Percentiles rank a stretch among this genome's conserved stretches.
Evolutionary conservation across 805 yeast species (phyloP).

Genomic region (Danielia reshetovae): DNA sequence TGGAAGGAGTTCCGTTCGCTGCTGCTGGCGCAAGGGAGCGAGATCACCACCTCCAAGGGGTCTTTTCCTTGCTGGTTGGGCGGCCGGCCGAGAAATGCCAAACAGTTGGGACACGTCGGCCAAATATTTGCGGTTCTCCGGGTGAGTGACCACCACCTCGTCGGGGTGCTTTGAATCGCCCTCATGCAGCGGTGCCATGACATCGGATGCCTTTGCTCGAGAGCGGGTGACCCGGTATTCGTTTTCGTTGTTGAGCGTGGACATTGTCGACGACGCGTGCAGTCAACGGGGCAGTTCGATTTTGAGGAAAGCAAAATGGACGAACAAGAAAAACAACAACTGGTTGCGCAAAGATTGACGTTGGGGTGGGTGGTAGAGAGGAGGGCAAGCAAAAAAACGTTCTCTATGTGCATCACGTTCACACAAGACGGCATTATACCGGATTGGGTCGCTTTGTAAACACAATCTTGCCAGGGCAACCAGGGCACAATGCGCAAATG

Average conservation of each 20-base stretch:
- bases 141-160: conserved; percentile 1
- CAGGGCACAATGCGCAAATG: too few relatives aligned
- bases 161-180: neutral
- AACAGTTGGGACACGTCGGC: conserved; percentile 39
- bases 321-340: too few relatives aligned
- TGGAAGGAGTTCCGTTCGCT: conserved; percentile 3
- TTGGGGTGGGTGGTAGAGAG: too few relatives aligned
- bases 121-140: conserved; percentile 18
- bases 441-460: conserved; percentile 1
- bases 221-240: conserved; percentile 34
- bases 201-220: conserved; percentile 8
- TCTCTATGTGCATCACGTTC: too few relatives aligned
- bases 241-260: conserved; percentile 36
- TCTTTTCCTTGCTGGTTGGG: conserved; percentile 19
- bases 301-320: neutral
- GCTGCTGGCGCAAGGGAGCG: conserved; percentile 26
- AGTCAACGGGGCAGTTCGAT: too few relatives aligned
- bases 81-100: conserved; percentile 14
- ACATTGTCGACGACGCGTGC: conserved; percentile 10
- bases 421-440: too few relatives aligned
- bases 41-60: conserved; percentile 32
- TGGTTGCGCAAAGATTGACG: too few relatives aligned
- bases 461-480: too few relatives aligned
- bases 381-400: too few relatives aligned
- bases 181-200: neutral